phyloP scores from a whole-genome alignment of 768 basidiomycete genomes.

The Agaricus subrufescens region DNA sequence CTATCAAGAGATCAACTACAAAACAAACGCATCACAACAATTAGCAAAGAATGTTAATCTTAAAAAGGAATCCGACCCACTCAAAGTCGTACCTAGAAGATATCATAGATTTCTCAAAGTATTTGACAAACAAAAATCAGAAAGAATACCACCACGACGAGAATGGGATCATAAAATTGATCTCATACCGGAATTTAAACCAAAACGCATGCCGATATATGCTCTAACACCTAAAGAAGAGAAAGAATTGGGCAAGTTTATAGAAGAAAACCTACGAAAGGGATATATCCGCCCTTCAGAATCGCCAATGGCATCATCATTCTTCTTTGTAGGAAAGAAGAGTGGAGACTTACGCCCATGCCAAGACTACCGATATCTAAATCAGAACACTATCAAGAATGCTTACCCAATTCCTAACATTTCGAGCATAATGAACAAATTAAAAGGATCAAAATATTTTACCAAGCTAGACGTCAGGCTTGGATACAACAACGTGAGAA shows the following conservation, averaged over 20 bases:
- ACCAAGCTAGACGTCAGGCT: slow-evolving; percentile 4
- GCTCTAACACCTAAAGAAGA: slow-evolving; percentile 18
- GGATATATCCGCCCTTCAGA: slow-evolving; percentile 3
- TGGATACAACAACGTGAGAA: slow-evolving; percentile 6
- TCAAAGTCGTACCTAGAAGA: background rate
- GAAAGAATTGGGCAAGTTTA: background rate
- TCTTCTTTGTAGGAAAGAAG: slow-evolving; percentile 21
- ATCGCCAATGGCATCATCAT: slow-evolving; percentile 8
- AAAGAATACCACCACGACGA: background rate
- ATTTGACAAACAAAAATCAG: background rate
- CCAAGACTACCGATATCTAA: slow-evolving; percentile 28
- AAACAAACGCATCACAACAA: background rate
- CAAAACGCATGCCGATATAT: background rate
- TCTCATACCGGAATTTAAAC: background rate
- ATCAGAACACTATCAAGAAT: slow-evolving; percentile 26
- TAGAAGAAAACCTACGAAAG: slow-evolving; percentile 1
- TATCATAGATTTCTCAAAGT: background rate
- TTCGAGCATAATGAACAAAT: slow-evolving; percentile 21
- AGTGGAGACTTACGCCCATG: slow-evolving; percentile 18
- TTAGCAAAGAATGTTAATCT: background rate
- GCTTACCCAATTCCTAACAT: slow-evolving; percentile 30
- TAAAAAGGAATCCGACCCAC: background rate
- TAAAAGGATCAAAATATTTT: slow-evolving; percentile 6
- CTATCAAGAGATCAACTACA: background rate
- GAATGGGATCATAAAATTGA: slow-evolving; percentile 7